Conservation (phyloP, 768 basidiomycete species). For the Crepidotus variabilis region DNA sequence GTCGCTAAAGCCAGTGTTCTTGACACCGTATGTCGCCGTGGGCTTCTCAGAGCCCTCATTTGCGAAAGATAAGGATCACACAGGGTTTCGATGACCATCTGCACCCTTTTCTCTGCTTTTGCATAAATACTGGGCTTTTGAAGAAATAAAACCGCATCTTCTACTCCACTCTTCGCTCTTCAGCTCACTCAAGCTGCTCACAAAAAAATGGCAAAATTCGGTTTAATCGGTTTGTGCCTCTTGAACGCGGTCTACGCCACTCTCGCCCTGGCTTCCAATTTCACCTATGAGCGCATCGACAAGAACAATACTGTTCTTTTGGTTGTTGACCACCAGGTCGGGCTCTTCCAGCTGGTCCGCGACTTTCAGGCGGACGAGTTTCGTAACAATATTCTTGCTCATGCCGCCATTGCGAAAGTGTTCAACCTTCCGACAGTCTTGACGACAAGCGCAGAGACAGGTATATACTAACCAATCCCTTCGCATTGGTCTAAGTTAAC, state of each 20-base stretch:
- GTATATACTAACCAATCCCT: slow-evolving; percentile 16
- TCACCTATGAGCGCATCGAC: slow-evolving; percentile 28
- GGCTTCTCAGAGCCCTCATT: background rate
- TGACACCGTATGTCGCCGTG: background rate
- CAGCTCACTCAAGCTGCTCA: background rate
- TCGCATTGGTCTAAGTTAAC: background rate
- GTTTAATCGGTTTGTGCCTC: background rate
- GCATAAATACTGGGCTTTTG: too few relatives aligned
- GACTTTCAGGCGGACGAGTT: slow-evolving; percentile 35
- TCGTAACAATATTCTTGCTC: slow-evolving; percentile 43
- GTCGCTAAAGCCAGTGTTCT: background rate
- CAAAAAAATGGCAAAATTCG: background rate
- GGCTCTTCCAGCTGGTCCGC: slow-evolving; percentile 42
- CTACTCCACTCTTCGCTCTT: too few relatives aligned
- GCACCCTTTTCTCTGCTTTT: too few relatives aligned
- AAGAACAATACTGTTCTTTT: slow-evolving; percentile 40
- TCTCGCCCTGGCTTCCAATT: background rate
- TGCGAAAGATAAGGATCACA: background rate
- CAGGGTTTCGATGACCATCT: too few relatives aligned
- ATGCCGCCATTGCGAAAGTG: slow-evolving; percentile 40
- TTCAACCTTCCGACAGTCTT: slow-evolving; percentile 44
- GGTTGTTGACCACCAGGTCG: slow-evolving; percentile 47
- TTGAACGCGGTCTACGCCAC: background rate
- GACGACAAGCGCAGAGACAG: slow-evolving; percentile 41
- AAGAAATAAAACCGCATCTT: too few relatives aligned